Evolutionary conservation across 2,329 filamentous ascomycete genomes (phyloP).

Genomic region (Colletotrichum lindemuthianum): DNA sequence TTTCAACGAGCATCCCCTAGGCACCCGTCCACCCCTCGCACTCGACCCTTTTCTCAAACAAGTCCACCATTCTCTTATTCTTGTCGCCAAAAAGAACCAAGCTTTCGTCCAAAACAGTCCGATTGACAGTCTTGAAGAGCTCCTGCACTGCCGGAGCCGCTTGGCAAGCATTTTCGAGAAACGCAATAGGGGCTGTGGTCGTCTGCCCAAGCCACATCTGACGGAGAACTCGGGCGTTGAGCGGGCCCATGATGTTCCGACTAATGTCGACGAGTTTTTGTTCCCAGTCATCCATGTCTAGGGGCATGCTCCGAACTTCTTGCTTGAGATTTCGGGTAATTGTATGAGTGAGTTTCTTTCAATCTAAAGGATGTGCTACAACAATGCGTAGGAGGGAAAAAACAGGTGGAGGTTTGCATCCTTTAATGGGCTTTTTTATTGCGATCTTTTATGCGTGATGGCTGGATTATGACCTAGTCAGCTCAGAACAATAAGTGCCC

Average conservation of each 20-base stretch:
- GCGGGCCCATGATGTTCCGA: constrained; percentile 32
- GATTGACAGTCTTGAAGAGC: constrained; percentile 52
- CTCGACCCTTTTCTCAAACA: constrained; percentile 50
- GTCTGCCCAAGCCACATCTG: constrained; percentile 41
- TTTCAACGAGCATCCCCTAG: constrained; percentile 56
- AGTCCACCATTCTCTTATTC: constrained; percentile 52
- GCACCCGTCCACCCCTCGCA: constrained; percentile 58
- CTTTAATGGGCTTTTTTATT: no score
- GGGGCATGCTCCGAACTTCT: no score
- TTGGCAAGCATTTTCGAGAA: constrained; percentile 66
- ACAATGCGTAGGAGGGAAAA: no score
- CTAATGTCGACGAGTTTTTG: constrained; percentile 30
- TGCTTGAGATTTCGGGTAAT: no score
- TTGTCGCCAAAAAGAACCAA: constrained; percentile 61
- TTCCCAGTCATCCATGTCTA: constrained; percentile 15
- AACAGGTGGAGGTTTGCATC: no score
- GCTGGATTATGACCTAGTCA: no score
- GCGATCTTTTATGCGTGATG: no score
- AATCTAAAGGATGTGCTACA: no score
- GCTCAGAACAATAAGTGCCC: no score
- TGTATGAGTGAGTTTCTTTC: no score
- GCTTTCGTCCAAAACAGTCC: constrained; percentile 52
- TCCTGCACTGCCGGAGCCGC: constrained; percentile 59
- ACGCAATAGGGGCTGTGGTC: constrained; percentile 43
- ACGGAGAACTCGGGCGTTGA: constrained; percentile 38